Evolutionary conservation across 257 asterid species (phyloP), one percentile per base, ranked within the genome.

Genomic region (Plantago elongata): DNA sequence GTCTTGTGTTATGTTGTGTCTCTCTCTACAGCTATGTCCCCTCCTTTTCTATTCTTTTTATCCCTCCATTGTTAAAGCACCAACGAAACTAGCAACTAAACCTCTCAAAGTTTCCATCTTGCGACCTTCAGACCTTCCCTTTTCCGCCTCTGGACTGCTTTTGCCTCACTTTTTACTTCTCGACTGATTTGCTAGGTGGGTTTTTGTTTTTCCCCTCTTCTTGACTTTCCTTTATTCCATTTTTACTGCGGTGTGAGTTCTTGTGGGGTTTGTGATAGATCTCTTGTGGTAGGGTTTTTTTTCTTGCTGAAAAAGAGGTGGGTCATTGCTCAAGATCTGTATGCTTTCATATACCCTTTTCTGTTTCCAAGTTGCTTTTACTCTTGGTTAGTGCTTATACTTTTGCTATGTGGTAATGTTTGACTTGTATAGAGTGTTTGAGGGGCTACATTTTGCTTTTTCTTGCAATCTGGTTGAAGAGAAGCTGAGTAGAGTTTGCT

Each of bases 271-370:
- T 67, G 46, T 44, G 75, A 76, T 79, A 78, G 67, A 62, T 74
- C 65, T 73, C 9, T 4, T 4, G 40, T 73, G 78, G 81, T 83
- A 72, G 86, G 93, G 84, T 74, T 87, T 78, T 70, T 70, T 73
- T 22, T 52, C 11, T 52, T 52, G 22, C 58, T 3, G 45, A 81
- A 64, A 75, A 67, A 65, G 78, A 70, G 76, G 80, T 82, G 83
- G 89, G 84, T 79, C 75, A 74, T 70, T 78, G 64, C 67, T 77
- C 88, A 77, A 82, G 95, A 88, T 86, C 94, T 84, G 92, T 74
- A 61, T 79, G 84, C 74, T 68, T 82, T 62, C 78, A 70, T 74
- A 68, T 77, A 65, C 82, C 86, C 80, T 76, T 72, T 69, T 60
- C 38, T 54, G 49, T 67, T 72, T 74, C 67, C 71, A 70, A 63